Percentiles rank a stretch among this genome's conserved stretches.
These are phyloP conservation scores for Chytriomyces hyalinus DNA, from an alignment of 192 early-diverging fungal species.

Conservation along the genomic window DNA sequence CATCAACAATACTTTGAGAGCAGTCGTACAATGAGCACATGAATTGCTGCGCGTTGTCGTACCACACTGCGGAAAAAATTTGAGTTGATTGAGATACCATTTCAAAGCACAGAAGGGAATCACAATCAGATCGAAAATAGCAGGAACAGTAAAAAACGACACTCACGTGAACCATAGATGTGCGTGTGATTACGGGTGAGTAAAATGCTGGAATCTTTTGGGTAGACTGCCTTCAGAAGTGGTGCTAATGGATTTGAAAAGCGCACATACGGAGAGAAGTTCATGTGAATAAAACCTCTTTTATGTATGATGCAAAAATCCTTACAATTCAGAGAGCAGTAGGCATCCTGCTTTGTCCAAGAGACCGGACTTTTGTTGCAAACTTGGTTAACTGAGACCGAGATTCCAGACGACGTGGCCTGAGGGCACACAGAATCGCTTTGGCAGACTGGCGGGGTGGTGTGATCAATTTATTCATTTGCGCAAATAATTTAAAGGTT, in stretches of 20 bases:
- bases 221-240: conserved; percentile 49
- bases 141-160: background rate
- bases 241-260: conserved; percentile 26
- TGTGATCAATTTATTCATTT: background rate
- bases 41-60: conserved; percentile 57
- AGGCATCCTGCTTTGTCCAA: conserved; percentile 46
- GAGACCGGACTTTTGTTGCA: conserved; percentile 58
- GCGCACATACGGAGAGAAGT: no score
- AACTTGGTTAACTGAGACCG: conserved; percentile 33
- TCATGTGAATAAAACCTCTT: no score
- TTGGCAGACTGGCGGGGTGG: conserved; percentile 41
- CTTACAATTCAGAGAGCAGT: conserved; percentile 49
- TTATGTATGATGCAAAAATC: no score
- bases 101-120: background rate
- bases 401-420: conserved; percentile 35
- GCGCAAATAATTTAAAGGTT: background rate
- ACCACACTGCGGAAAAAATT: conserved; percentile 47
- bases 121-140: conserved; percentile 8
- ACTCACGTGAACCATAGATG: background rate
- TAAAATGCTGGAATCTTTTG: conserved; percentile 43
- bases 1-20: conserved; percentile 36
- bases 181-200: conserved; percentile 42
- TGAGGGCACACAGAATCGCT: conserved; percentile 50
- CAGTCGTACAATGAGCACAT: conserved; percentile 53
- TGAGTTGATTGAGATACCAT: background rate